Evolutionary conservation across 1,284 basidiomycete genomes (phyloP).

Genomic region (Marasmius sp.): DNA sequence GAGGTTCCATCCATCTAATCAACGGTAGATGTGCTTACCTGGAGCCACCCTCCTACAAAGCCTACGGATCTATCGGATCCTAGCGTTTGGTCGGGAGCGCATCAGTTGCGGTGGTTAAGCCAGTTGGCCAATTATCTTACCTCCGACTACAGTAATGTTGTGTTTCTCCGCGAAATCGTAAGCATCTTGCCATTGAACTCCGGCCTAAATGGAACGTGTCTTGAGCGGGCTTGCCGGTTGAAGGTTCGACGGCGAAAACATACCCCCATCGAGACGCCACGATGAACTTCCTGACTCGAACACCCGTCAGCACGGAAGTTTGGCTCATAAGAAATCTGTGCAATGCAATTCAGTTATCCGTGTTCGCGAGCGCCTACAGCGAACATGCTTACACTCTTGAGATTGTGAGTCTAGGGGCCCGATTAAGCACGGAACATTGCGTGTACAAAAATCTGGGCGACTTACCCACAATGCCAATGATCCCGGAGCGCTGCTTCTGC

Average conservation of each 20-base stretch:
- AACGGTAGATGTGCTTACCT: conserved; percentile 15
- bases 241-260: conserved; percentile 4
- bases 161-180: conserved; percentile 37
- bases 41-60: conserved; percentile 28
- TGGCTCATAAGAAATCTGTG: conserved; percentile 31
- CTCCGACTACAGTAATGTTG: conserved; percentile 40
- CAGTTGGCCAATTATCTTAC: conserved; percentile 10
- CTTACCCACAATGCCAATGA: conserved; percentile 43
- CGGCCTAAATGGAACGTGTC: conserved; percentile 28
- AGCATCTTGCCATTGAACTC: conserved; percentile 40
- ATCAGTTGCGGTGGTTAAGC: background rate
- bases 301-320: conserved; percentile 38
- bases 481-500: conserved; percentile 40
- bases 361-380: too few relatives aligned
- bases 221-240: background rate
- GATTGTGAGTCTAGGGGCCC: conserved; percentile 35
- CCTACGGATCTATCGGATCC: conserved; percentile 31
- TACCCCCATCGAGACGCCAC: conserved; percentile 38
- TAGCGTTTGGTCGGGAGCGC: conserved; percentile 27
- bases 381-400: conserved; percentile 30
- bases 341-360: background rate
- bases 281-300: conserved; percentile 11
- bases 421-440: background rate
- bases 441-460: background rate
- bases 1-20: background rate